Evolutionary conservation across 306 rosid species (phyloP).

Genomic region (Sphenostylis stenocarpa): DNA sequence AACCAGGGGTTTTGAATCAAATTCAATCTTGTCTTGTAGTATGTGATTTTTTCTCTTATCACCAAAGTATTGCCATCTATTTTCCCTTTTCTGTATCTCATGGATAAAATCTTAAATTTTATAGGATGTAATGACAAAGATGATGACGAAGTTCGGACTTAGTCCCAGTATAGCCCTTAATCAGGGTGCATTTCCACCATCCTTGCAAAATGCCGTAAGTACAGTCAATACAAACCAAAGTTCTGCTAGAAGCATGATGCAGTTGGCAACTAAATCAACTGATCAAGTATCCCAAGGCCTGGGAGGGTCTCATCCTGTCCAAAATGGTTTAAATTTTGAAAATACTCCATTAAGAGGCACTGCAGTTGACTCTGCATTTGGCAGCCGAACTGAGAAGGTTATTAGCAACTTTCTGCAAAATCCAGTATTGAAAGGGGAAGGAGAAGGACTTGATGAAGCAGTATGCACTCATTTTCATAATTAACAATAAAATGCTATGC

Average conservation of each 20-base stretch:
- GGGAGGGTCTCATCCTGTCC: conserved; percentile 47
- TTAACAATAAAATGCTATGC: conserved; percentile 7
- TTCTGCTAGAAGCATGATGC: conserved; percentile 51
- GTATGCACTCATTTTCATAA: conserved; percentile 46
- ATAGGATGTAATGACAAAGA: conserved; percentile 68
- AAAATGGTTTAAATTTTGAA: conserved; percentile 47
- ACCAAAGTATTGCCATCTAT: neutral
- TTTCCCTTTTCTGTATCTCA: conserved; percentile 24
- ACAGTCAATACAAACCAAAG: conserved; percentile 42
- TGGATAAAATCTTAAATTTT: conserved; percentile 32
- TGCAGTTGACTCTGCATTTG: conserved; percentile 45
- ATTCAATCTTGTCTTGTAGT: conserved; percentile 66
- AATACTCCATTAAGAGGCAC: conserved; percentile 38
- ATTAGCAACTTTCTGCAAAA: conserved; percentile 67
- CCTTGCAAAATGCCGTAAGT: conserved; percentile 57
- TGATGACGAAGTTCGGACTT: conserved; percentile 72
- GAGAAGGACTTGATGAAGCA: conserved; percentile 43
- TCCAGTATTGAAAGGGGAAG: conserved; percentile 76
- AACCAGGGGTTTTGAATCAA: conserved; percentile 74
- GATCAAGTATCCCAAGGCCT: conserved; percentile 45
- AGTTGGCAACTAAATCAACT: conserved; percentile 46
- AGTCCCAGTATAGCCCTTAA: conserved; percentile 49
- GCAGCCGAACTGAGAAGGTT: conserved; percentile 80
- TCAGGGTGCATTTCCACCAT: conserved; percentile 57
- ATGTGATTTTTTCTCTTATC: conserved; percentile 42